Conservation (phyloP, 2,329 filamentous ascomycete species). For the Epichloe gansuensis region DNA sequence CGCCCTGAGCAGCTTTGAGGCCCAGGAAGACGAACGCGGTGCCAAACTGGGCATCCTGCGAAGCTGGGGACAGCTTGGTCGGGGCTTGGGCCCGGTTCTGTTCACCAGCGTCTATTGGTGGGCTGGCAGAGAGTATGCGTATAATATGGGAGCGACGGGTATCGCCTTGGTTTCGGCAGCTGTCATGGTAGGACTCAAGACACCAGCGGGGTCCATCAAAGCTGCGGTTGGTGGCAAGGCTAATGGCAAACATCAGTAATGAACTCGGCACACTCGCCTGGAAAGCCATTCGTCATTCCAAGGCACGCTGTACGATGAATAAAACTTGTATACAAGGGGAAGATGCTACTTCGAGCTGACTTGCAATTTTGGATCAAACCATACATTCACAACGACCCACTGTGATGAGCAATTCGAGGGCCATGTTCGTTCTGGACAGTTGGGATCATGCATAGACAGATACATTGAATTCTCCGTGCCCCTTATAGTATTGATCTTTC, state of each 20-base stretch:
- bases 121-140: constrained; percentile 81
- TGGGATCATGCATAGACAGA: too few relatives aligned
- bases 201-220: constrained; percentile 31
- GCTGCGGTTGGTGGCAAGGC: not conserved
- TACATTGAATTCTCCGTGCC: too few relatives aligned
- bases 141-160: constrained; percentile 65
- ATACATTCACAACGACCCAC: too few relatives aligned
- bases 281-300: not conserved
- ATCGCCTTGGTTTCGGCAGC: constrained; percentile 63
- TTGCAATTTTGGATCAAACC: too few relatives aligned
- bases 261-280: not conserved
- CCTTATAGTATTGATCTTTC: too few relatives aligned
- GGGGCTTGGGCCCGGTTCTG: constrained; percentile 73
- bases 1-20: constrained; percentile 83
- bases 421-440: too few relatives aligned
- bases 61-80: constrained; percentile 72
- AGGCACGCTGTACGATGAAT: not conserved
- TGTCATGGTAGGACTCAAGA: constrained; percentile 60
- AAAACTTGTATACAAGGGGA: not conserved
- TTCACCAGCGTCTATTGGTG: constrained; percentile 99
- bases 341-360: too few relatives aligned
- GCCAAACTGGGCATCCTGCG: constrained; percentile 77
- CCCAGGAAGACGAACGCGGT: constrained; percentile 65
- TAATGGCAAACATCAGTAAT: constrained; percentile 10
- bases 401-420: too few relatives aligned